These are phyloP conservation scores for Sutorius australiensis DNA, from an alignment of 768 basidiomycete species.

Conservation along the genomic window DNA sequence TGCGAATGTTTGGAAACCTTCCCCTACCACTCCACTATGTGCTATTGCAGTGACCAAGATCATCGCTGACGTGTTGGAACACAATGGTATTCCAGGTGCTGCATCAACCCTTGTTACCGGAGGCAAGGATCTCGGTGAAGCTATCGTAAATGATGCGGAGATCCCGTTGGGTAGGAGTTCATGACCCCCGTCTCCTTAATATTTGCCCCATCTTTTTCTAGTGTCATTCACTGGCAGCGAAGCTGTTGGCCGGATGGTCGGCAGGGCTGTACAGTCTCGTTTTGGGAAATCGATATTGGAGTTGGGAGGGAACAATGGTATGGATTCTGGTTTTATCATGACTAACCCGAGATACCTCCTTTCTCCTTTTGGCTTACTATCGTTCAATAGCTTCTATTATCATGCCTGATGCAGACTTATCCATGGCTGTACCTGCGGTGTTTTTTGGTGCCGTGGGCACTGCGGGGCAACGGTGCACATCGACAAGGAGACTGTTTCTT, in stretches of 20 bases:
- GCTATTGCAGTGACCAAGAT: conserved; percentile 90
- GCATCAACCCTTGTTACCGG: conserved; percentile 82
- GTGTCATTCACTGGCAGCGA: conserved; percentile 97
- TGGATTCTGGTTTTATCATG: conserved; percentile 20
- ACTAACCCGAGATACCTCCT: conserved; percentile 16
- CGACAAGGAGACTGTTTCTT: conserved; percentile 86
- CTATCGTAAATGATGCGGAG: conserved; percentile 65
- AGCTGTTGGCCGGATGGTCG: conserved; percentile 80
- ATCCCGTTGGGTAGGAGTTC: conserved; percentile 64
- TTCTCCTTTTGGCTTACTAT: conserved; percentile 15
- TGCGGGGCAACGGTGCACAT: conserved; percentile 76
- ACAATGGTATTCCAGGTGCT: conserved; percentile 80
- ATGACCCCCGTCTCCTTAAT: neutral
- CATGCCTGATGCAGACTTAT: conserved; percentile 90
- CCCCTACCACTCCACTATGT: conserved; percentile 82
- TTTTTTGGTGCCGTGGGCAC: conserved; percentile 94
- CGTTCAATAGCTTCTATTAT: conserved; percentile 71
- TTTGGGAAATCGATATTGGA: conserved; percentile 91
- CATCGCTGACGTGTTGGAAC: conserved; percentile 73
- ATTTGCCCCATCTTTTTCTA: conserved; percentile 27
- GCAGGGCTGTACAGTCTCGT: conserved; percentile 77
- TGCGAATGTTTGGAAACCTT: conserved; percentile 94
- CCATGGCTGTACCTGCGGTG: conserved; percentile 83
- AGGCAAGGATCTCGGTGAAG: conserved; percentile 74
- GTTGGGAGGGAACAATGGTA: conserved; percentile 94